Base-by-base conservation (phyloP, 257 asterid species). In the Anisodus tanguticus region DNA sequence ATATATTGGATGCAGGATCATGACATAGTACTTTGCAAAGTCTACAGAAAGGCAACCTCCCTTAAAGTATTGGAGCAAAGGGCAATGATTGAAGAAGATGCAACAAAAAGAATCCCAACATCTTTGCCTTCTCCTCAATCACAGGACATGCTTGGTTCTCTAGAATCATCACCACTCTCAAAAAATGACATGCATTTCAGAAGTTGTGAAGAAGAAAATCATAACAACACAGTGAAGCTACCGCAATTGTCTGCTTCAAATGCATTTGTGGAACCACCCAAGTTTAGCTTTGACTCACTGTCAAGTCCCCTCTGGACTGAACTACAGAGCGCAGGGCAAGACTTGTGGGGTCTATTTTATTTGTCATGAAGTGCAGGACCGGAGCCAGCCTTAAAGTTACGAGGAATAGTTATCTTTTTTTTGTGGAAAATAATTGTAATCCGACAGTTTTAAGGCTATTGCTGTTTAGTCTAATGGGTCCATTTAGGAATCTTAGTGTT, bases 1-100 rank as follows among this genome's bases (percentile, higher is more conserved):
- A 11, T 66, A 31, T 4, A 66, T 66, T 66, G 72, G 19, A 51
- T 76, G 81, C 81, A 76, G 81, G 63, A 51, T 22, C 47, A 76
- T 6, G 63, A 51, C 63, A 51, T 76, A 51, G 81, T 76, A 26
- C 81, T 76, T 26, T 76, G 81, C 45, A 76, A 76, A 76, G 81
- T 76, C 6, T 76, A 76, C 41, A 76, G 63, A 26, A 76, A 76
- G 26, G 81, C 81, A 76, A 51, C 62, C 17, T 51, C 81, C 62
- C 49, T 51, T 51, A 76, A 76, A 22, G 63, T 49, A 12, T 51
- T 76, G 26, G 81, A 76, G 81, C 13, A 76, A 76, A 76, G 81
- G 62, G 47, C 81, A 76, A 51, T 51, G 41, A n/a, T 51, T 76
- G 81, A 76, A 76, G 81, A 51, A 76, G 45, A 76, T 76, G 45